Conservation (phyloP, 2,329 filamentous ascomycete genomes). For the Aspergillus vadensis region DNA sequence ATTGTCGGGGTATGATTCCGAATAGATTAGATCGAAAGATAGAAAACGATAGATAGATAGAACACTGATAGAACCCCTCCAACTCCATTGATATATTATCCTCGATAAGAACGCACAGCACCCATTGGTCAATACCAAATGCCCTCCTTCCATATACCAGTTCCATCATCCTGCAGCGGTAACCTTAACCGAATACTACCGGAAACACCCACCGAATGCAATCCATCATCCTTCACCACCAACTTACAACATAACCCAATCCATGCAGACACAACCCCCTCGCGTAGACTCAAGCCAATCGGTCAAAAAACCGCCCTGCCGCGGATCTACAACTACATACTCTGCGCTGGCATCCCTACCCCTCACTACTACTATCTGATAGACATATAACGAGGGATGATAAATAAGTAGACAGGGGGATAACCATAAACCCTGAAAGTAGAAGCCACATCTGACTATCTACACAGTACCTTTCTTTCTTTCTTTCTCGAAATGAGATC, state of each 20-base stretch:
- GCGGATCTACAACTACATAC: neutral
- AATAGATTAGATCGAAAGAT: neutral
- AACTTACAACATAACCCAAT: neutral
- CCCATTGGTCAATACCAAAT: too few species aligned
- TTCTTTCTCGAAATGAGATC: slow-evolving; percentile 12
- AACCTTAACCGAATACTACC: slow-evolving; percentile 11
- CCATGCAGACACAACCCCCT: neutral
- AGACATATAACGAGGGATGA: neutral
- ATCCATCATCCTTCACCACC: neutral
- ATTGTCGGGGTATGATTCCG: too few species aligned
- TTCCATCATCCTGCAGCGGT: slow-evolving; percentile 1
- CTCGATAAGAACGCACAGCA: neutral
- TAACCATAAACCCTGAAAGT: neutral
- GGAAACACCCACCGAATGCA: neutral
- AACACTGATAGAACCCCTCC: neutral
- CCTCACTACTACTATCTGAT: neutral
- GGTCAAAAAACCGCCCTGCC: neutral
- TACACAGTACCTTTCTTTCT: too few species aligned
- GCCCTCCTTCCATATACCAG: too few species aligned
- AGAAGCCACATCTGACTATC: too few species aligned
- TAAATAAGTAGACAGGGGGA: slow-evolving; percentile 2
- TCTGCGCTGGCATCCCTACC: neutral
- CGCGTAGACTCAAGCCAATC: neutral
- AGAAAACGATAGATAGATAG: neutral
- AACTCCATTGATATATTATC: neutral